Conservation (phyloP, 257 asterid species). For the Thymus quinquecostatus region DNA sequence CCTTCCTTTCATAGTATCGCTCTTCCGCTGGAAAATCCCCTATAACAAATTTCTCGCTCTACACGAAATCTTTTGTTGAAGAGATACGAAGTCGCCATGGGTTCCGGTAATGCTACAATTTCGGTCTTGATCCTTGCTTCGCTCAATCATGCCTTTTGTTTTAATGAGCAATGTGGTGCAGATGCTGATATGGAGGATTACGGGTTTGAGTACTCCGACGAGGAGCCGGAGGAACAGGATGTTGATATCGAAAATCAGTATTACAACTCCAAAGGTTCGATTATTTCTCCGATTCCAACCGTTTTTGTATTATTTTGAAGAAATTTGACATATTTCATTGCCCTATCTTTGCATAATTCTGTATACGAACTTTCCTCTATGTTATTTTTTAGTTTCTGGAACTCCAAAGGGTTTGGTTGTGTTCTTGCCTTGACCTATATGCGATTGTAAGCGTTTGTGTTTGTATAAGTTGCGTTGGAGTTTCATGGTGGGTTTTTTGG, state of each 20-base stretch:
- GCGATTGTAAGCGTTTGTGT: constrained; percentile 15
- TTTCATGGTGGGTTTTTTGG: background rate
- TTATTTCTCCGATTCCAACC: background rate
- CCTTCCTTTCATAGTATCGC: no score
- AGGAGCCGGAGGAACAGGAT: constrained; percentile 96
- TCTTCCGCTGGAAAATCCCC: constrained; percentile 22
- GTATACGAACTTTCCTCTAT: background rate
- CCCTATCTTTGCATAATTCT: constrained; percentile 20
- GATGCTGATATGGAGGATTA: constrained; percentile 99
- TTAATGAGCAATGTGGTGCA: constrained; percentile 32
- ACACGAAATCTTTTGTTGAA: constrained; percentile 30
- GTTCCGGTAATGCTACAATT: constrained; percentile 54
- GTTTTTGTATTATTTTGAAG: background rate
- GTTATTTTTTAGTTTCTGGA: background rate
- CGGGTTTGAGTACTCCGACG: constrained; percentile 98
- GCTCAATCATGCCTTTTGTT: constrained; percentile 3
- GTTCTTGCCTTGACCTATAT: background rate
- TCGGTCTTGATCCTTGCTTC: constrained; percentile 18
- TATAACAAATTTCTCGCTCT: constrained; percentile 5
- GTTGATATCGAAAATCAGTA: constrained; percentile 97
- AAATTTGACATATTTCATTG: background rate
- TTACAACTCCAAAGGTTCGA: constrained; percentile 91
- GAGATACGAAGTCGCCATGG: constrained; percentile 45
- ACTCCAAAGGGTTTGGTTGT: background rate
- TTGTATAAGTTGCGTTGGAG: background rate